Evolutionary conservation across 495 filamentous ascomycete genomes (phyloP), one percentile per base, ranked within the genome.

Genomic region (Hypoxylon crocopeplum): DNA sequence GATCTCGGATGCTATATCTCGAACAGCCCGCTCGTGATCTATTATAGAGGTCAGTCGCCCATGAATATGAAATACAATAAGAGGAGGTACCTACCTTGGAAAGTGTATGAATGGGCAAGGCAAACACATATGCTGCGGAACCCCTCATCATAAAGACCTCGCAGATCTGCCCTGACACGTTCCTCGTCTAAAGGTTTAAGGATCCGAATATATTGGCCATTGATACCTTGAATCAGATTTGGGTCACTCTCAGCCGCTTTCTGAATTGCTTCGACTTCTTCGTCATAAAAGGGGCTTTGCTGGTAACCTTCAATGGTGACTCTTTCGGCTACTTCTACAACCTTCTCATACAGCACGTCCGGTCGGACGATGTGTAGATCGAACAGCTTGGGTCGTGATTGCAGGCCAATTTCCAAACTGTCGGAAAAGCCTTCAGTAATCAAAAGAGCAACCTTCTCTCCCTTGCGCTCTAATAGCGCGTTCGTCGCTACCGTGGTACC

Each of bases 391-490:
- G 90, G 90, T 0, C 90, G 79, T 6, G 86, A 87, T 68, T 93
- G 90, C 69, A 91, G 90, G 17, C 89, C 89, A 57, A 92, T 93
- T 39, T 88, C 85, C n/a, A 98, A 77, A 59, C 91, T 89, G 72
- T 98, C 93, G 37, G 85, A 88, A 74, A 98, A 98, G 0, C 93
- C 93, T 69, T 91, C 88, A 1, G 93, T 96, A 7, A 93, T 90
- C 25, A 97, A 80, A 64, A 98, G 81, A 5, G 86, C 93, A 52
- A 93, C 93, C 58, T 85, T 85, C 70, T 95, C 92, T 4, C 93
- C 93, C 72, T 97, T 98, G 52, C 93, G 74, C 73, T 98, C 93
- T 5, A 98, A 77, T 48, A 98, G 74, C 0, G 89, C 90, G 72
- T 93, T 93, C 7, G 90, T 93, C 1, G 90, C 90, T 24, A 93